These are phyloP conservation scores for Pseudocercospora eumusae DNA, from an alignment of 2,329 filamentous ascomycete species.

Conservation along the genomic window DNA sequence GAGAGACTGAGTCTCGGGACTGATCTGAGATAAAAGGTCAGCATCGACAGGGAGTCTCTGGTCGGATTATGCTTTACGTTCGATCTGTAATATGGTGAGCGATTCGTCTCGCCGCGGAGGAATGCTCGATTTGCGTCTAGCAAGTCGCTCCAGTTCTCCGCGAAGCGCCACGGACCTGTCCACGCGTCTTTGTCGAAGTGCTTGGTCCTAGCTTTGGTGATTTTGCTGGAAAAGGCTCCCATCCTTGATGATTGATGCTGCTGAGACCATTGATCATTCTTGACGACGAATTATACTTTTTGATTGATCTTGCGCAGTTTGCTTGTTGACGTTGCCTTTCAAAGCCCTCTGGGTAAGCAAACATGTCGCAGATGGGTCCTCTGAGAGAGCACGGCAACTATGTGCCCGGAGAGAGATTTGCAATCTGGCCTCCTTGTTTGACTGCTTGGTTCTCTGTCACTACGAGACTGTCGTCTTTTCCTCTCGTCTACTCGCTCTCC, in stretches of 20 bases:
- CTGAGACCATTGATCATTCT: background rate
- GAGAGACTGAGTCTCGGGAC: background rate
- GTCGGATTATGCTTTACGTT: background rate
- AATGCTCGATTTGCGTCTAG: background rate
- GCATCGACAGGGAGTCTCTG: background rate
- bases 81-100: background rate
- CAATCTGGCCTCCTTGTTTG: background rate
- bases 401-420: too few relatives aligned
- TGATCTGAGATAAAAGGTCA: background rate
- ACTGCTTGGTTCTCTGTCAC: background rate
- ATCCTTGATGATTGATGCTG: background rate
- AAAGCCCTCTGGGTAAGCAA: background rate
- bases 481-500: background rate
- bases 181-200: background rate
- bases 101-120: background rate
- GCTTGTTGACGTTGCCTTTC: background rate
- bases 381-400: background rate
- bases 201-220: background rate
- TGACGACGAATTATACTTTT: background rate
- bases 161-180: background rate
- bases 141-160: background rate
- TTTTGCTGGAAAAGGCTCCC: background rate
- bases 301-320: background rate
- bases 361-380: background rate
- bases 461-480: background rate